Evolutionary conservation across 169 alveolate genomes (phyloP).

Genomic region (Eimeria mitis): DNA sequence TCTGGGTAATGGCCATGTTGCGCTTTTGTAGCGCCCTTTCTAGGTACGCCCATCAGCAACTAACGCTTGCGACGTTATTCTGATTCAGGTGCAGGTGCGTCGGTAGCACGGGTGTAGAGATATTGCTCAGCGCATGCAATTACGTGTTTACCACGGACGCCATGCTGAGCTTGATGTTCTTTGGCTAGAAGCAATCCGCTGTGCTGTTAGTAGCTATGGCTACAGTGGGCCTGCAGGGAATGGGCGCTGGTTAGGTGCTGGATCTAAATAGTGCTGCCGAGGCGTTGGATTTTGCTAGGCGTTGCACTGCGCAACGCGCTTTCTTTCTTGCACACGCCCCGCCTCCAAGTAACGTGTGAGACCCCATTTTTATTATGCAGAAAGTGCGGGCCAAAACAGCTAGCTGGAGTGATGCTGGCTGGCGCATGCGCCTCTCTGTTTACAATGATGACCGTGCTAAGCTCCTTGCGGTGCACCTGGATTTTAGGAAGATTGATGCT

Average conservation of each 20-base stretch:
- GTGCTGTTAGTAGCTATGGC: neutral
- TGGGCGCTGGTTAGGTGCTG: neutral
- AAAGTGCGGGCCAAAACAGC: neutral
- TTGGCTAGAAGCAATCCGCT: neutral
- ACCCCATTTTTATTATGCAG: neutral
- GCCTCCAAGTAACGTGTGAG: too few relatives aligned
- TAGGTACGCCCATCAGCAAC: too few relatives aligned
- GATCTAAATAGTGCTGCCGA: too few relatives aligned
- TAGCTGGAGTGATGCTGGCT: neutral
- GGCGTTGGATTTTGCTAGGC: too few relatives aligned
- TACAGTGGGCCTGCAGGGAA: neutral
- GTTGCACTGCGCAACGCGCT: too few relatives aligned
- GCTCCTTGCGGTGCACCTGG: neutral
- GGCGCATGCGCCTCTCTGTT: neutral
- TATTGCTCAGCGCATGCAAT: neutral
- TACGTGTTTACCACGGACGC: neutral
- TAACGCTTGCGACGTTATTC: too few relatives aligned
- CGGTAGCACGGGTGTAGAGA: neutral
- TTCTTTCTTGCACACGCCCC: neutral
- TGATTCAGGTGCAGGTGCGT: too few relatives aligned
- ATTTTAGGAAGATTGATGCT: neutral
- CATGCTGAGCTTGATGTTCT: neutral
- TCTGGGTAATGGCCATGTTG: too few relatives aligned
- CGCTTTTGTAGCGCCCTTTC: too few relatives aligned
- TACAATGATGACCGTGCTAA: neutral